Conservation (phyloP, 2,329 filamentous ascomycete species). For the Xylaria sp. region DNA sequence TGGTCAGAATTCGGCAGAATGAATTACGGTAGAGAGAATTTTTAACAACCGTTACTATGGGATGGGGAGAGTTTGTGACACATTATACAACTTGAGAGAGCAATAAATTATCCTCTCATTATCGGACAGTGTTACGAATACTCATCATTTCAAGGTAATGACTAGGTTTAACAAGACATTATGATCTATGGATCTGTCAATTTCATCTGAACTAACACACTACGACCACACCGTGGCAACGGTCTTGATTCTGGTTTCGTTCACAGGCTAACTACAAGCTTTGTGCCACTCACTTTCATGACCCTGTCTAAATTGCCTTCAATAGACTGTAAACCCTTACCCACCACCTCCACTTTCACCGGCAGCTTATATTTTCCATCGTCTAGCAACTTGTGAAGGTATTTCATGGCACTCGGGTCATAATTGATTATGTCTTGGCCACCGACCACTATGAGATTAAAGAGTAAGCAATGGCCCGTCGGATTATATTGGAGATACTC, state of each 20-base stretch:
- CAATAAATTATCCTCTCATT: no score
- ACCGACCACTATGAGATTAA: slow-evolving; percentile 13
- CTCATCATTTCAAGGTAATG: no score
- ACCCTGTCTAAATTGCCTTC: slow-evolving; percentile 3
- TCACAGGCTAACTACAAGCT: slow-evolving; percentile 6
- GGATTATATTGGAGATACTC: neutral
- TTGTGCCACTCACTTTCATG: slow-evolving; percentile 7
- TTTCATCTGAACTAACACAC: neutral
- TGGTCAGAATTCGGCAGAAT: neutral
- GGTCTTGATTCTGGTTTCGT: neutral
- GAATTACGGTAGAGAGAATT: neutral
- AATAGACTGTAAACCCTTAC: slow-evolving; percentile 1
- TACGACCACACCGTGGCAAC: neutral
- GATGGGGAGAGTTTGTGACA: no score
- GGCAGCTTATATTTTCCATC: slow-evolving; percentile 1
- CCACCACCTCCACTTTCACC: slow-evolving; percentile 9
- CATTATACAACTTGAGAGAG: no score
- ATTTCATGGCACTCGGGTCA: neutral
- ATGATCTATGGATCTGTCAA: no score
- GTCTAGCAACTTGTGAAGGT: slow-evolving; percentile 2
- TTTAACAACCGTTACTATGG: no score
- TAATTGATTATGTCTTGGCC: neutral
- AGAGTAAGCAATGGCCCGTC: neutral
- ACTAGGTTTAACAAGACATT: no score
- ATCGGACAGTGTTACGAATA: no score